Evolutionary conservation across 2,329 filamentous ascomycete species (phyloP).

Genomic region (Achaetomium macrosporum): DNA sequence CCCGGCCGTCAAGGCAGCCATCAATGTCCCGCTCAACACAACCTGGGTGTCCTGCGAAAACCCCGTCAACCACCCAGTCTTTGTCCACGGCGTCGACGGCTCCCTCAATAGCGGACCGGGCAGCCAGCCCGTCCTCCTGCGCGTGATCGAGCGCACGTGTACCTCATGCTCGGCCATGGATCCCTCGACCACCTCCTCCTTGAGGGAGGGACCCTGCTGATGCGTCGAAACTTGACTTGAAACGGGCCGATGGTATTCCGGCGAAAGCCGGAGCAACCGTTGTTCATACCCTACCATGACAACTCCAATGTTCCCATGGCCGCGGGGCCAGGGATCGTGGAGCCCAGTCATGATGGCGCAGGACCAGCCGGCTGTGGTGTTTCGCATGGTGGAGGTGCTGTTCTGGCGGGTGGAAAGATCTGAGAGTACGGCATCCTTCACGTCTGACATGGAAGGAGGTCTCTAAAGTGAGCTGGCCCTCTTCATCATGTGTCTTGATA

Average conservation of each 20-base stretch:
- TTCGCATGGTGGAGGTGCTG: conserved; percentile 12
- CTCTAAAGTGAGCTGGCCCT: not conserved
- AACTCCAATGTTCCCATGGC: not conserved
- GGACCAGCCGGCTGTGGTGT: conserved; percentile 11
- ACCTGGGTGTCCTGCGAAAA: conserved; percentile 9
- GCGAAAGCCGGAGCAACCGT: not conserved
- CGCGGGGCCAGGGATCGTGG: conserved; percentile 1
- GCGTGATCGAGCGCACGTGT: conserved; percentile 6
- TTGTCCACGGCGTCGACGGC: not conserved
- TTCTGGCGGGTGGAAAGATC: conserved; percentile 8
- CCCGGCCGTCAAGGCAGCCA: conserved; percentile 3
- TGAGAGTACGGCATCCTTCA: conserved; percentile 4
- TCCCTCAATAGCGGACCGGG: conserved; percentile 3
- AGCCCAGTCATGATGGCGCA: conserved; percentile 5
- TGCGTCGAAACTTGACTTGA: conserved; percentile 9
- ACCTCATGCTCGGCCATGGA: conserved; percentile 10
- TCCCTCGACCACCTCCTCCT: conserved; percentile 2
- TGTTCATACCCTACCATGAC: not conserved
- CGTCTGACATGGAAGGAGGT: conserved; percentile 1
- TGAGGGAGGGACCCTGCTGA: not conserved
- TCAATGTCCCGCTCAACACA: conserved; percentile 3
- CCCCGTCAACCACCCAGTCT: not conserved
- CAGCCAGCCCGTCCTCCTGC: conserved; percentile 4
- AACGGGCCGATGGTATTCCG: not conserved
- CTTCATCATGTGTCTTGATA: too few species aligned